Evolutionary conservation across 306 rosid genomes (phyloP).

Genomic region (Adenanthera pavonina): DNA sequence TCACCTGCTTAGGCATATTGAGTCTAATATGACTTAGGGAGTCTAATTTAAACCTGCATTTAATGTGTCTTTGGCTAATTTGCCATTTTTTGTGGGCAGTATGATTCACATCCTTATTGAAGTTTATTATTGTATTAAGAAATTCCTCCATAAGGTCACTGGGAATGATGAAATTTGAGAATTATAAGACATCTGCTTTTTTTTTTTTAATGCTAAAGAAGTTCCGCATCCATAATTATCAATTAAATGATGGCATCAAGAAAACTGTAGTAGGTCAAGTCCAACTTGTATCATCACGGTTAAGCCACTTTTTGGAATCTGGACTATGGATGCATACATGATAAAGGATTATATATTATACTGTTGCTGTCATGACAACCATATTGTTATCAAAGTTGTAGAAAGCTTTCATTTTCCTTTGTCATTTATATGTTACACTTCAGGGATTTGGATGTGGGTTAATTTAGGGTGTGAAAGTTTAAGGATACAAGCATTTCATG

Average conservation of each 20-base stretch:
- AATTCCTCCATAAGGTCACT: not conserved
- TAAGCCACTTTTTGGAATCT: not conserved
- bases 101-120: not conserved
- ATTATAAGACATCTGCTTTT: not conserved
- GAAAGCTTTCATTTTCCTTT: constrained; percentile 27
- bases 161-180: not conserved
- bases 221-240: constrained; percentile 13
- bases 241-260: constrained; percentile 6
- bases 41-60: constrained; percentile 6
- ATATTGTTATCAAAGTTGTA: constrained; percentile 3
- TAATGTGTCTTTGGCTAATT: not conserved
- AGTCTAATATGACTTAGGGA: constrained; percentile 9
- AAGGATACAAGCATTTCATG: constrained; percentile 16
- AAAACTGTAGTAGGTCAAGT: constrained; percentile 28
- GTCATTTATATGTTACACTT: not conserved
- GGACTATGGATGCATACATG: not conserved
- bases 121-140: not conserved
- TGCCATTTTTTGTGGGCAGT: not conserved
- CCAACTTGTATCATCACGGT: not conserved
- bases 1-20: constrained; percentile 14
- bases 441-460: constrained; percentile 30
- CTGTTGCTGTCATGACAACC: constrained; percentile 5
- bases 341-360: not conserved
- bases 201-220: not conserved
- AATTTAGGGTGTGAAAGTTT: constrained; percentile 27